Base-by-base conservation (phyloP, 164 flowering plant species). In the Tinospora cordifolia region DNA sequence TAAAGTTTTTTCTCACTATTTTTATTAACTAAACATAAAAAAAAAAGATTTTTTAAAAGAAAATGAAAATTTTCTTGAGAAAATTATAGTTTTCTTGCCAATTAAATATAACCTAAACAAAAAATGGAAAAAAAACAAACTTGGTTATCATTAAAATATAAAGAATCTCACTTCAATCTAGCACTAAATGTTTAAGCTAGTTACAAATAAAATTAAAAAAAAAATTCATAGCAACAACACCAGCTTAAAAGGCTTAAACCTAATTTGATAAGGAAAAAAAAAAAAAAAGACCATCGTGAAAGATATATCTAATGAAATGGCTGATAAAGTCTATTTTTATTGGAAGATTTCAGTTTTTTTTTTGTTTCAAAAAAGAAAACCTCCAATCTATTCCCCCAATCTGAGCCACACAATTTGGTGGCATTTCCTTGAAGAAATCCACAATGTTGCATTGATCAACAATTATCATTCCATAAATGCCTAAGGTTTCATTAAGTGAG, bases 301-400 rank as follows among this genome's bases (percentile, higher is more conserved):
- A 15, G 26, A 47, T 6, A 70, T 2, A 8, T 21, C 41, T 38
- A 57, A 40, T 24, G 36, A 60, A 26, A 40, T n/a, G 30, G 41
- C 54, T 13, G 51, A 75, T 26, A 54, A 58, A 22, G 26, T 22
- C 5, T 3, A 10, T 21, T 26, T 22, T 36, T 14, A 57, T 30
- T 7, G 22, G 2, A 54, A 54, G 21, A 54, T n/a, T 8, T n/a
- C 60, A 49, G 57, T 19, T 11, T 46, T n/a, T n/a, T n/a, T n/a
- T n/a, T n/a, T n/a, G n/a, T n/a, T n/a, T n/a, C n/a, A n/a, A n/a
- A n/a, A n/a, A n/a, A 12, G 8, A 21, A 68, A 26, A 92, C 98
- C 98, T 93, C 88, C 34, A 93, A 90, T 70, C 85, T 88, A 79
- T 83, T 90, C 82, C 90, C 91, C 97, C 98, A 93, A 75, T 93